Conservation (phyloP, 2,329 filamentous ascomycete species). For the Juglanconis sp. region DNA sequence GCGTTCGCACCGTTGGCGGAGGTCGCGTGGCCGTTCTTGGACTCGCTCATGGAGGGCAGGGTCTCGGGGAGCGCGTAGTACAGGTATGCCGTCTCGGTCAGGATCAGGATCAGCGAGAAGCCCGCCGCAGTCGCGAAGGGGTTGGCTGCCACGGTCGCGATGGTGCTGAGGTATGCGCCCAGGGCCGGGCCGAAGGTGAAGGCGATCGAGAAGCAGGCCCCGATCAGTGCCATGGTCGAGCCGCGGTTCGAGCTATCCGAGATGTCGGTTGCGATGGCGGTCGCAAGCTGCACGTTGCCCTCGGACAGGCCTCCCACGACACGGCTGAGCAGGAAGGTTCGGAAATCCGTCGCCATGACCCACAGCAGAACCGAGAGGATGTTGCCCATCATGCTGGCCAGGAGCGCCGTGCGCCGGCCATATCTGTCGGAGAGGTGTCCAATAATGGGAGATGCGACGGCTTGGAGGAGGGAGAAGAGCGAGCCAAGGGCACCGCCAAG, state of each 20-base stretch:
- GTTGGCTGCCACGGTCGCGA: constrained; percentile 77
- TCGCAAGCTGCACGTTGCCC: constrained; percentile 93
- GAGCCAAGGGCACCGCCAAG: constrained; percentile 91
- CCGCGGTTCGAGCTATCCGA: constrained; percentile 81
- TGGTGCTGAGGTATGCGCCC: constrained; percentile 78
- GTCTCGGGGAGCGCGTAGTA: constrained; percentile 87
- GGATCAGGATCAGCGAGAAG: constrained; percentile 79
- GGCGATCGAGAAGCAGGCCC: constrained; percentile 92
- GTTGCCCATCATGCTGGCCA: constrained; percentile 91
- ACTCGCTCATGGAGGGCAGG: constrained; percentile 55
- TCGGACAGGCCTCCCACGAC: constrained; percentile 91
- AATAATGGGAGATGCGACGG: constrained; percentile 87
- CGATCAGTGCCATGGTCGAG: constrained; percentile 92
- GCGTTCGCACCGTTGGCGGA: constrained; percentile 22
- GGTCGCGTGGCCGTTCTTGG: constrained; percentile 25
- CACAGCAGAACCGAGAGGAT: constrained; percentile 90
- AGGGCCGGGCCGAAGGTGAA: constrained; percentile 95
- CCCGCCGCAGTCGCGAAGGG: constrained; percentile 91
- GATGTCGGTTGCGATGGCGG: constrained; percentile 94
- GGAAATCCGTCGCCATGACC: constrained; percentile 90
- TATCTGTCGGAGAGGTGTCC: constrained; percentile 83
- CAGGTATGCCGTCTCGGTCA: constrained; percentile 83
- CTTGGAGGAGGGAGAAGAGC: constrained; percentile 86
- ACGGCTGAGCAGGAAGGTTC: constrained; percentile 90
- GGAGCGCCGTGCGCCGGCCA: constrained; percentile 80